A percentile compares a stretch with the other conserved stretches of the same genome.
These are phyloP conservation scores for Kazachstania viticola DNA, from an alignment of 805 yeast species.

Conservation along the genomic window DNA sequence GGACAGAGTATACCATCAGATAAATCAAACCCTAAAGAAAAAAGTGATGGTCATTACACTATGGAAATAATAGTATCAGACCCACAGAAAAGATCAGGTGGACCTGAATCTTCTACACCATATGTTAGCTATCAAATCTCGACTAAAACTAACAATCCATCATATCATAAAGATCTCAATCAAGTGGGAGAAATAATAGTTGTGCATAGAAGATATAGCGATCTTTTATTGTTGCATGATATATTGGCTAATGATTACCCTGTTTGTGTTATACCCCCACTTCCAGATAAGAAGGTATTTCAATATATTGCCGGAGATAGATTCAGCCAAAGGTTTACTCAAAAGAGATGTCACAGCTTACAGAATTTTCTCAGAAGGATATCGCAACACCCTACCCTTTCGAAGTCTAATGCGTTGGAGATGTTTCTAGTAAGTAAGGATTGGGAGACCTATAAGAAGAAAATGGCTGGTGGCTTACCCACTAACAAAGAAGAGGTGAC, in stretches of 20 bases:
- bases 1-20: no score
- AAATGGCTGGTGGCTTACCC: slow-evolving; percentile 14
- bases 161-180: slow-evolving; percentile 14
- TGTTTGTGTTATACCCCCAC: slow-evolving; percentile 78
- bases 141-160: slow-evolving; percentile 21
- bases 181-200: slow-evolving; percentile 13
- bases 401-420: slow-evolving; percentile 48
- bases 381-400: slow-evolving; percentile 60
- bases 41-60: neutral
- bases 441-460: slow-evolving; percentile 26
- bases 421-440: slow-evolving; percentile 23
- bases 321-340: slow-evolving; percentile 74
- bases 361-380: slow-evolving; percentile 65
- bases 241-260: slow-evolving; percentile 71
- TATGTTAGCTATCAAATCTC: slow-evolving; percentile 25
- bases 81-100: slow-evolving; percentile 23
- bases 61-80: slow-evolving; percentile 24
- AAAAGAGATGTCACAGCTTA: slow-evolving; percentile 69
- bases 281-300: slow-evolving; percentile 84
- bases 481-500: slow-evolving; percentile 56
- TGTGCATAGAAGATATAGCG: slow-evolving; percentile 63
- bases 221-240: slow-evolving; percentile 68
- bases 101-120: slow-evolving; percentile 16
- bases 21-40: no score
- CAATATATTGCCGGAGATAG: slow-evolving; percentile 93